A percentile compares a stretch with the other conserved stretches of the same genome.
These are phyloP conservation scores for Mortierella sp. DNA, from an alignment of 371 early-diverging fungal species.

Conservation along the genomic window DNA sequence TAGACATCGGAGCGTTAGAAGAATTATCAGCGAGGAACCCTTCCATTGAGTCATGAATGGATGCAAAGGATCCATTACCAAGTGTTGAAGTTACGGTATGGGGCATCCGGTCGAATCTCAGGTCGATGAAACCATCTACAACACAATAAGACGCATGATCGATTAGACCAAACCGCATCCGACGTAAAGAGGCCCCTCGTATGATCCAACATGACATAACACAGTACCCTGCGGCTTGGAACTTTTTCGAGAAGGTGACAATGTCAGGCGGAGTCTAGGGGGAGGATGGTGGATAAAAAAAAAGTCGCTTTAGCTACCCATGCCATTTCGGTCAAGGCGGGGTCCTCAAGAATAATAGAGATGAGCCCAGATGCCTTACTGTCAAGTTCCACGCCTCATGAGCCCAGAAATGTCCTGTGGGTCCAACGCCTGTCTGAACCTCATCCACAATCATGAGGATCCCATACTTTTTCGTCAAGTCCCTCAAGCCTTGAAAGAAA, in stretches of 20 bases:
- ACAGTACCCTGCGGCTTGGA: constrained; percentile 74
- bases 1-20: background rate
- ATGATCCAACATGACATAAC: background rate
- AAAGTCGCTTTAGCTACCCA: too few species aligned
- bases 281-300: background rate
- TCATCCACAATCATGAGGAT: constrained; percentile 86
- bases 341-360: too few species aligned
- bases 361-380: too few species aligned
- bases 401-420: constrained; percentile 85
- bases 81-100: constrained; percentile 79
- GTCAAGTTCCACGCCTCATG: constrained; percentile 78
- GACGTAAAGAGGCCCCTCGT: background rate
- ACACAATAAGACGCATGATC: background rate
- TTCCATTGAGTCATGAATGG: background rate
- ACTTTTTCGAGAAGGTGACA: constrained; percentile 82
- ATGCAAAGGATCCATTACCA: constrained; percentile 52
- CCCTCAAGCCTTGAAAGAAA: constrained; percentile 74
- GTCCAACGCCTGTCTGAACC: constrained; percentile 88
- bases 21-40: background rate
- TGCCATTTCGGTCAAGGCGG: too few species aligned
- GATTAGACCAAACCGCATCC: background rate
- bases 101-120: constrained; percentile 66
- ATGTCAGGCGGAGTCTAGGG: constrained; percentile 71
- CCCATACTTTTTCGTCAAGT: constrained; percentile 69
- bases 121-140: constrained; percentile 64